Conservation (phyloP, 495 filamentous ascomycete species). For the Annulohypoxylon maeteangense region DNA sequence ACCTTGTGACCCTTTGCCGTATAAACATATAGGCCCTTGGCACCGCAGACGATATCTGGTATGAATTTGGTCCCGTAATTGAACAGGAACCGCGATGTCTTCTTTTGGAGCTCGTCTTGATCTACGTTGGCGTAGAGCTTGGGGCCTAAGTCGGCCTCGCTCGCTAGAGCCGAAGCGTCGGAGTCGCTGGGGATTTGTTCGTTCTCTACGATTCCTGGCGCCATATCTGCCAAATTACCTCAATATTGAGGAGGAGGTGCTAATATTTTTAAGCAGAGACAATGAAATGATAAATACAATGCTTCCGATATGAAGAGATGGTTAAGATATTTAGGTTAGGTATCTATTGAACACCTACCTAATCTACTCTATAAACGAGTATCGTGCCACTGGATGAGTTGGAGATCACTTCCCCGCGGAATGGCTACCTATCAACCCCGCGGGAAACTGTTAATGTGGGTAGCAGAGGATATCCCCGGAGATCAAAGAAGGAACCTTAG, state of each 20-base stretch:
- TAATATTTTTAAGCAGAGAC: not conserved
- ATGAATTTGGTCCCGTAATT: slow-evolving; percentile 45
- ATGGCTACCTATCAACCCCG: not conserved
- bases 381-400: not conserved
- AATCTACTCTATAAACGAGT: not conserved
- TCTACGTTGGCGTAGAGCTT: slow-evolving; percentile 19
- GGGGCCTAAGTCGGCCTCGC: not conserved
- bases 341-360: not conserved
- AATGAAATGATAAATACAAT: not conserved
- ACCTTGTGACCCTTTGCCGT: slow-evolving; percentile 51
- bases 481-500: no score
- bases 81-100: slow-evolving; percentile 39
- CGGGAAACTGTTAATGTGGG: not conserved
- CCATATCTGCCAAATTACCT: not conserved
- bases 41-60: slow-evolving; percentile 39
- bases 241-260: not conserved
- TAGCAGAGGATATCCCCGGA: not conserved
- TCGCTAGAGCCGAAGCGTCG: not conserved
- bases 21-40: slow-evolving; percentile 42
- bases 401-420: not conserved
- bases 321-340: not conserved
- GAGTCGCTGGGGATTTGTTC: not conserved
- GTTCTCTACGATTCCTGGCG: not conserved
- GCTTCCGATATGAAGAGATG: not conserved
- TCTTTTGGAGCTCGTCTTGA: slow-evolving; percentile 20